Conservation (phyloP, 1,284 basidiomycete genomes). For the Tremellales sp. region DNA sequence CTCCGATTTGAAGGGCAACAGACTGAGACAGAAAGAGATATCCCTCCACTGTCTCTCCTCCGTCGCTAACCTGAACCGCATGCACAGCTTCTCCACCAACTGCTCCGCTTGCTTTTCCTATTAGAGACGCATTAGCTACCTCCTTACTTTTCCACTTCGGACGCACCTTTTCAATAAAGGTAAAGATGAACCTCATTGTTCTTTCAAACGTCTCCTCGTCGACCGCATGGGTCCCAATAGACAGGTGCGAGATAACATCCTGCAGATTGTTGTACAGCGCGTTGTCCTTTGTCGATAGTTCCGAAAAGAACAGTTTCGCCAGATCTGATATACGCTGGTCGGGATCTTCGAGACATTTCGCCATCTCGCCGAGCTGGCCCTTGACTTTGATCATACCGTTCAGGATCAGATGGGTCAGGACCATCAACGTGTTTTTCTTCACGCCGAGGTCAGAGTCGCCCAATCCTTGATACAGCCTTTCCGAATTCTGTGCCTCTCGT, state of each 20-base stretch:
- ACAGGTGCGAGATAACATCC: constrained; percentile 92
- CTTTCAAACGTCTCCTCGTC: constrained; percentile 88
- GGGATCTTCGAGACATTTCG: constrained; percentile 94
- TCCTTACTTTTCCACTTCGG: background rate
- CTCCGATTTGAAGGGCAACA: constrained; percentile 96
- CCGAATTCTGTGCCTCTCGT: constrained; percentile 60
- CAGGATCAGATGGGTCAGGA: constrained; percentile 91
- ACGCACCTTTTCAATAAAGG: constrained; percentile 88
- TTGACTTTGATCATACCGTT: constrained; percentile 99
- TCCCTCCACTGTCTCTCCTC: constrained; percentile 95
- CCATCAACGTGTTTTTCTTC: constrained; percentile 99
- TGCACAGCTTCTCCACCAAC: constrained; percentile 91
- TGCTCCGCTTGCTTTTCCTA: constrained; percentile 93
- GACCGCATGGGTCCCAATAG: constrained; percentile 87
- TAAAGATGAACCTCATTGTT: constrained; percentile 93
- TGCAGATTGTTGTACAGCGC: constrained; percentile 98
- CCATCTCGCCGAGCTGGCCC: constrained; percentile 98
- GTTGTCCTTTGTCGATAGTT: constrained; percentile 93
- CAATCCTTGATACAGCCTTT: constrained; percentile 89
- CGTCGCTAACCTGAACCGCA: constrained; percentile 82
- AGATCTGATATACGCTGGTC: constrained; percentile 85
- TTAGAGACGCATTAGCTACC: background rate
- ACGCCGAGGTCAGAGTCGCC: constrained; percentile 81
- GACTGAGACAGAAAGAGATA: constrained; percentile 89
- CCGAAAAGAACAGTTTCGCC: constrained; percentile 94